Conservation (phyloP, 306 rosid species). For the Crataegus laevigata region DNA sequence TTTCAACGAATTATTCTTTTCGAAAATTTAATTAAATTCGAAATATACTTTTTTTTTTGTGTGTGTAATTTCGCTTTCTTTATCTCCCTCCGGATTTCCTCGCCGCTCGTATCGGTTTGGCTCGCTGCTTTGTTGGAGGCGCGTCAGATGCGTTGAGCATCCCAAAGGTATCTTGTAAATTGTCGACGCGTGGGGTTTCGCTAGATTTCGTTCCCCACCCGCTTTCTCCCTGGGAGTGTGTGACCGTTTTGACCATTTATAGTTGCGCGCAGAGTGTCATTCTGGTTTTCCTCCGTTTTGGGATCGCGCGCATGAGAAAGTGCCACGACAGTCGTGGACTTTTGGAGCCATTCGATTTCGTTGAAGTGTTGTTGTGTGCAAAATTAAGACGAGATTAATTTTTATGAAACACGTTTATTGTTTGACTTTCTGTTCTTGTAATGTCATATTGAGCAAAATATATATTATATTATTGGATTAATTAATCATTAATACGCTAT, state of each 20-base stretch:
- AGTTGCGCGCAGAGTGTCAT: not conserved
- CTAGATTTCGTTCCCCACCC: not conserved
- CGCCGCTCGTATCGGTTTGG: not conserved
- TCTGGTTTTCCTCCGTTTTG: not conserved
- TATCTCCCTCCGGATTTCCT: not conserved
- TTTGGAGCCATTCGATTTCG: not conserved
- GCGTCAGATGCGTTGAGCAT: not conserved
- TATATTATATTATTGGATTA: too few relatives aligned
- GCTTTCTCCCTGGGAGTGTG: not conserved
- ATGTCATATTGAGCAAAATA: too few relatives aligned
- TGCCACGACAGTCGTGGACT: not conserved
- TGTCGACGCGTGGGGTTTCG: not conserved
- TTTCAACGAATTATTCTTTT: not conserved
- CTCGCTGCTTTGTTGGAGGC: not conserved
- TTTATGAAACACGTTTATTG: too few relatives aligned
- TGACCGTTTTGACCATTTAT: not conserved
- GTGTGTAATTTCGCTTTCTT: not conserved
- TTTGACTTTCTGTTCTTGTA: fast-evolving
- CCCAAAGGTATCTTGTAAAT: not conserved
- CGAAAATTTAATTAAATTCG: not conserved
- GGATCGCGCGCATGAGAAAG: not conserved
- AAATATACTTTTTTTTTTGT: not conserved
- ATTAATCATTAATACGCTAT: too few relatives aligned
- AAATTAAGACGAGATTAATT: too few relatives aligned
- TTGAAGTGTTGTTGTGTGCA: not conserved